Percentiles rank a stretch among this genome's conserved stretches.
These are phyloP conservation scores for Colletotrichum sojae DNA, from an alignment of 2,329 filamentous ascomycete genomes.

Conservation along the genomic window DNA sequence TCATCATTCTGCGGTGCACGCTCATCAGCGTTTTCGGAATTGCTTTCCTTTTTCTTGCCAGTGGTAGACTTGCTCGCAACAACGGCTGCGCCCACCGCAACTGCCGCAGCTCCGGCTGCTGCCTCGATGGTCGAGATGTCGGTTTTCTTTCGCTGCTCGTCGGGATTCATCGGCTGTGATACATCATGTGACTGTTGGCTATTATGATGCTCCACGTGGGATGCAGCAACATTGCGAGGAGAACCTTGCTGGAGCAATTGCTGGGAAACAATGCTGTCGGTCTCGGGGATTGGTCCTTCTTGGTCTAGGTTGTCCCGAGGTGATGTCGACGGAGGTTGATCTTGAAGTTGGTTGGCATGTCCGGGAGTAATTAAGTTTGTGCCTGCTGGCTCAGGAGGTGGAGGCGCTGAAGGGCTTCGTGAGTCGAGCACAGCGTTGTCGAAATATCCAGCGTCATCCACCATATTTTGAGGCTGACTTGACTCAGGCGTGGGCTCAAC, in stretches of 20 bases:
- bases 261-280: neutral
- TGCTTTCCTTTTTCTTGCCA: slow-evolving; percentile 53
- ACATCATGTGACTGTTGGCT: slow-evolving; percentile 9
- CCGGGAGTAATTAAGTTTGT: slow-evolving; percentile 2
- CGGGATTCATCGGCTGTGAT: slow-evolving; percentile 1
- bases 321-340: neutral
- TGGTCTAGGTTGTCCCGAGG: neutral
- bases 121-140: neutral
- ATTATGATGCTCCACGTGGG: slow-evolving; percentile 41
- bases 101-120: slow-evolving; percentile 47
- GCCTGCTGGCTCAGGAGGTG: slow-evolving; percentile 19
- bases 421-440: slow-evolving; percentile 14
- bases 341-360: slow-evolving; percentile 40
- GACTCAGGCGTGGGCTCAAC: neutral
- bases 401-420: slow-evolving; percentile 16
- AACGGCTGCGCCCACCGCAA: slow-evolving; percentile 48
- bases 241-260: slow-evolving; percentile 26
- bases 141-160: slow-evolving; percentile 2
- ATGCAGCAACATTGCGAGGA: slow-evolving; percentile 45
- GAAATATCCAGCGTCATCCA: slow-evolving; percentile 14
- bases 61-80: slow-evolving; percentile 49
- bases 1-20: slow-evolving; percentile 56
- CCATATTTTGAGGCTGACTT: neutral
- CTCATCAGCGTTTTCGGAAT: slow-evolving; percentile 55
- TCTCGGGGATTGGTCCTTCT: neutral